Percentiles rank a stretch among this genome's conserved stretches.
Conservation (phyloP, 2,329 filamentous ascomycete genomes). For the Thielaviopsis euricoi region DNA sequence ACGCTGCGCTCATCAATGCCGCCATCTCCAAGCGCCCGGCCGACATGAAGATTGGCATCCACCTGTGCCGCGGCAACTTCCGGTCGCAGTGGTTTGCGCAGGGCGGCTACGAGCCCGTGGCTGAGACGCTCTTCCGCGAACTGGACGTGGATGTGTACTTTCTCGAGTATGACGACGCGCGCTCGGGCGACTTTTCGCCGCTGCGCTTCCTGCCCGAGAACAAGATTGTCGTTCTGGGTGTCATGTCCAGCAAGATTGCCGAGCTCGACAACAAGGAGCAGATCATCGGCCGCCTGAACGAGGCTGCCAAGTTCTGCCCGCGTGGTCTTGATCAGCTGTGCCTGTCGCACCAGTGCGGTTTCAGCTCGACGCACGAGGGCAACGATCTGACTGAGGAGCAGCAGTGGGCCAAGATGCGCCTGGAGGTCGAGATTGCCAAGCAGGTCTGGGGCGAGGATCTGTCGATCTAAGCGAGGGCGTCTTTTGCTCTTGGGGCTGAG, state of each 20-base stretch:
- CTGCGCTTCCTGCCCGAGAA: conserved; percentile 37
- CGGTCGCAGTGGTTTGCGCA: conserved; percentile 47
- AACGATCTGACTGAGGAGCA: conserved; percentile 48
- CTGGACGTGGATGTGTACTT: conserved; percentile 46
- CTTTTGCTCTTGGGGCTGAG: too few species aligned
- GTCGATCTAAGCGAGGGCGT: neutral
- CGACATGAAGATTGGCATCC: conserved; percentile 56
- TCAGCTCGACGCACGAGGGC: conserved; percentile 46
- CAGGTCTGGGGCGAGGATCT: conserved; percentile 36
- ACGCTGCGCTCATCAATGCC: conserved; percentile 59
- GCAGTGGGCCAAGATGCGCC: conserved; percentile 54
- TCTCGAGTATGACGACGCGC: conserved; percentile 41
- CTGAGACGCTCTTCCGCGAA: conserved; percentile 40
- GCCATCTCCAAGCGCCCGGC: conserved; percentile 42
- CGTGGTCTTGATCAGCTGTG: conserved; percentile 47
- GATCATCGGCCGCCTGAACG: conserved; percentile 35
- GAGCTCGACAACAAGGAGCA: conserved; percentile 37
- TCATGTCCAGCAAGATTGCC: conserved; percentile 44
- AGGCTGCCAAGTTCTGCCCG: conserved; percentile 49
- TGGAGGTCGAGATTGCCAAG: conserved; percentile 50
- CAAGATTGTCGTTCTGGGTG: conserved; percentile 46
- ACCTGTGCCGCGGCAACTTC: conserved; percentile 44
- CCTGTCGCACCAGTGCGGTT: conserved; percentile 54
- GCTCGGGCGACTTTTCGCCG: conserved; percentile 46
- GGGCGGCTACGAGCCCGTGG: conserved; percentile 47